phyloP scores from a whole-genome alignment of 1,284 basidiomycete species.

The Pterulicium gracile region DNA sequence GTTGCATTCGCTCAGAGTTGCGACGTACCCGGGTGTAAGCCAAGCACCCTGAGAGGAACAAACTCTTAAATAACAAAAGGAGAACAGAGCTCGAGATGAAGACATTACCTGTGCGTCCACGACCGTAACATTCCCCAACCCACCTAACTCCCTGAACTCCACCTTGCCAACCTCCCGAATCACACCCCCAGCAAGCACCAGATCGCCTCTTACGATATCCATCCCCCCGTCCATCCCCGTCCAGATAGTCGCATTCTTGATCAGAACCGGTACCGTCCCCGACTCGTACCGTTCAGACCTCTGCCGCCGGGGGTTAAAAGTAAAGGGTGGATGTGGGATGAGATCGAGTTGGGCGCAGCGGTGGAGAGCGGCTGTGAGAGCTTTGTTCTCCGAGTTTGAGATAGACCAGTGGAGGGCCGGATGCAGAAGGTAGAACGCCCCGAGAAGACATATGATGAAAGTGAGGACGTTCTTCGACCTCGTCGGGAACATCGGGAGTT shows the following conservation, averaged over 20 bases:
- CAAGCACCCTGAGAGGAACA: slow-evolving; percentile 29
- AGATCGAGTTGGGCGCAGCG: no score
- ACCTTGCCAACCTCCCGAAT: slow-evolving; percentile 34
- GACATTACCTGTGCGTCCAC: neutral
- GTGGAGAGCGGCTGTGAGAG: no score
- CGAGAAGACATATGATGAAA: no score
- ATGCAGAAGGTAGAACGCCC: no score
- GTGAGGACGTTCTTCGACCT: no score
- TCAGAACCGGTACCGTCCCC: slow-evolving; percentile 46
- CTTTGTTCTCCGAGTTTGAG: no score
- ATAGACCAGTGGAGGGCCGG: no score
- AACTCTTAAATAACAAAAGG: no score
- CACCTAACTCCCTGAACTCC: neutral
- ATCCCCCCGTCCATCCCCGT: slow-evolving; percentile 45
- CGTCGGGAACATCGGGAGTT: no score
- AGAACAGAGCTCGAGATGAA: no score
- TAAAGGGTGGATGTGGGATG: no score
- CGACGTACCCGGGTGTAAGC: neutral
- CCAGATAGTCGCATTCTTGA: slow-evolving; percentile 57
- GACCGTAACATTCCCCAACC: neutral
- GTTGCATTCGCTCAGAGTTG: no score
- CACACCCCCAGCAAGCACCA: slow-evolving; percentile 43
- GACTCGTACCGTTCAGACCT: slow-evolving; percentile 62
- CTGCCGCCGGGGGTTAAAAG: neutral
- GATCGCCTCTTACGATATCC: slow-evolving; percentile 37